phyloP scores from a whole-genome alignment of 345 rosid genomes.

The Populus tremula region DNA sequence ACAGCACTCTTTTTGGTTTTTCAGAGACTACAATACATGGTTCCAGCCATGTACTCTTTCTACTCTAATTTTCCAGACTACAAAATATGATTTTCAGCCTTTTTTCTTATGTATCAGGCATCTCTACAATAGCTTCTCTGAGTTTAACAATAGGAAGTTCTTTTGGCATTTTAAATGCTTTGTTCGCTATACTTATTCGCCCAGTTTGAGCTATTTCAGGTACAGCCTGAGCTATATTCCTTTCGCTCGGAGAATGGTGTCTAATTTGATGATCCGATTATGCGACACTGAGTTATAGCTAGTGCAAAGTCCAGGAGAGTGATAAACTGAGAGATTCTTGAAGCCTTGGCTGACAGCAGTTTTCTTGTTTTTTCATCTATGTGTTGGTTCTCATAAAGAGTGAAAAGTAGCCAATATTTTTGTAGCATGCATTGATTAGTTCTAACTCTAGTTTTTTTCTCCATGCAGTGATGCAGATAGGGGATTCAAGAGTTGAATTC shows the following conservation, averaged over 20 bases:
- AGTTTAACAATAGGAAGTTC: background rate
- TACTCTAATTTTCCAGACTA: background rate
- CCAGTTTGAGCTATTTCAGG: slow-evolving; percentile 54
- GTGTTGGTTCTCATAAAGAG: background rate
- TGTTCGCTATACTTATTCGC: slow-evolving; percentile 1
- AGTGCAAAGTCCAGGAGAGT: background rate
- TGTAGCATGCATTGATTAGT: no score
- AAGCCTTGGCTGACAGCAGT: background rate
- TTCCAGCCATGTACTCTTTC: no score
- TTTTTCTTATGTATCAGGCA: background rate
- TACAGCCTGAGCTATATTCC: slow-evolving; percentile 88
- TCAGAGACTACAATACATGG: background rate
- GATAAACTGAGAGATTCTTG: background rate
- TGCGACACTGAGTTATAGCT: slow-evolving; percentile 80
- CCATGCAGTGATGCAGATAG: no score
- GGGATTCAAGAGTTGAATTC: no score
- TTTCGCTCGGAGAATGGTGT: slow-evolving; percentile 78
- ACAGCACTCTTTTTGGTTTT: background rate
- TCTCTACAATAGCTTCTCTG: background rate
- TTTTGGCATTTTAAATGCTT: background rate
- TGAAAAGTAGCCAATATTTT: no score
- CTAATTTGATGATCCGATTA: slow-evolving; percentile 66
- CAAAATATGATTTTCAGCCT: background rate
- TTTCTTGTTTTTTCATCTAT: background rate
- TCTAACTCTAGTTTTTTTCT: background rate